Evolutionary conservation across 2,329 filamentous ascomycete species (phyloP), one percentile per base, ranked within the genome.

Genomic region (Arthrinium puccinioides): DNA sequence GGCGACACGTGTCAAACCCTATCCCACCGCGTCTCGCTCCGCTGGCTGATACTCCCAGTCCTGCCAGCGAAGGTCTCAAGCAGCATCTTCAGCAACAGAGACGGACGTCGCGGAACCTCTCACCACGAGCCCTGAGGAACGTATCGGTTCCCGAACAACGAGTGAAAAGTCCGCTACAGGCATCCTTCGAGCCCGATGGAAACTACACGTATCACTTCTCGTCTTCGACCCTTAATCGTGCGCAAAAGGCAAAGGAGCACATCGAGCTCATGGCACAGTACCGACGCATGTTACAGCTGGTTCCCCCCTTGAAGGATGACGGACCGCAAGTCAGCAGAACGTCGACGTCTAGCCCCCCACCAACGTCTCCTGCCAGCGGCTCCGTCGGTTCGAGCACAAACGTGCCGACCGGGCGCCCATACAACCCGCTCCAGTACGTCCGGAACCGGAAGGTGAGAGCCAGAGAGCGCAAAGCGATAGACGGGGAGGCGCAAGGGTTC

Each of bases 341-440:
- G 3, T 56, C 62, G 3, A 62, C 63, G 5, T 55, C 61, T n/a
- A 69, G 62, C 32, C 58, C 65, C 4, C 62, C 64, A 0, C 62
- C 65, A 0, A 52, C 54, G 0, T 68, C 70, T 8, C 65, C 69
- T 6, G 44, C 32, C 11, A 41, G 41, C n/a, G 42, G 18, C 44
- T 52, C 43, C 60, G 49, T 38, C 26, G 40, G 16, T n/a, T n/a
- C 33, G 9, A 40, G 51, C 52, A 20, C 59, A 50, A 46, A 56
- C 57, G 43, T 51, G 58, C 28, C 52, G 40, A 58, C 82, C 7
- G 84, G 84, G 5, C 80, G 89, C 36, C 64, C 70, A 3, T 97
- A 97, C 56, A 95, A 98, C 55, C 92, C 90, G 5, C 63, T 98
- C 18, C 92, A 97, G 59, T 87, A 87, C 49, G 84, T 97, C 38